Evolutionary conservation across 441 rosid genomes (phyloP).

Genomic region (Hura crepitans): DNA sequence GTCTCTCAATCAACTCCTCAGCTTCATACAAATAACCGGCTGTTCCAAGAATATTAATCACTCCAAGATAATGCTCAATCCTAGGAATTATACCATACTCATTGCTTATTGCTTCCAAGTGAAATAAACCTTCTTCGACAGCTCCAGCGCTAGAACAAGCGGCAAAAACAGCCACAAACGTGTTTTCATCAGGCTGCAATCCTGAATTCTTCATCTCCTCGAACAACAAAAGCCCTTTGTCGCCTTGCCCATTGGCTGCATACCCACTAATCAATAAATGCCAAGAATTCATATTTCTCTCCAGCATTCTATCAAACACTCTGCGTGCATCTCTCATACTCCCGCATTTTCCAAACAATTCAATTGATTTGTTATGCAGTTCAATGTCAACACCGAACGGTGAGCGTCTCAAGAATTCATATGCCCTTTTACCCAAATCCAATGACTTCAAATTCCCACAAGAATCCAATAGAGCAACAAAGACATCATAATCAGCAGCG

Average conservation of each 20-base stretch:
- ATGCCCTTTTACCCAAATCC: slow-evolving; percentile 39
- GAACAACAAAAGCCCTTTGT: slow-evolving; percentile 44
- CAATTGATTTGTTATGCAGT: slow-evolving; percentile 46
- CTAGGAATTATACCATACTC: slow-evolving; percentile 41
- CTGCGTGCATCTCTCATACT: slow-evolving; percentile 43
- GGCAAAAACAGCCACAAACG: slow-evolving; percentile 40
- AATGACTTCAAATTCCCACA: slow-evolving; percentile 39
- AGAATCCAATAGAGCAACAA: slow-evolving; percentile 35
- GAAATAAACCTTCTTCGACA: slow-evolving; percentile 39
- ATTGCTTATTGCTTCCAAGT: slow-evolving; percentile 44
- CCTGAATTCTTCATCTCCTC: slow-evolving; percentile 45
- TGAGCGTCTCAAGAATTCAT: slow-evolving; percentile 42
- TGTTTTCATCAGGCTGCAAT: slow-evolving; percentile 37
- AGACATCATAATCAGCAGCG: slow-evolving; percentile 37
- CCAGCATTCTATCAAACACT: slow-evolving; percentile 45
- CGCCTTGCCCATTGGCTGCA: slow-evolving; percentile 45
- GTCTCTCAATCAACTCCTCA: slow-evolving; percentile 42
- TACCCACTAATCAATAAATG: slow-evolving; percentile 49
- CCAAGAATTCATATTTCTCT: slow-evolving; percentile 55
- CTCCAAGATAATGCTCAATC: slow-evolving; percentile 43
- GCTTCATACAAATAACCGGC: slow-evolving; percentile 55
- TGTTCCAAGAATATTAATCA: slow-evolving; percentile 41
- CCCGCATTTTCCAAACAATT: slow-evolving; percentile 56
- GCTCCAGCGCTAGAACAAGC: slow-evolving; percentile 53
- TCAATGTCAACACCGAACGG: slow-evolving; percentile 31